Evolutionary conservation across 139 green algal species (phyloP), one percentile per base, ranked within the genome.

Genomic region (Pseudopediastrum boryanum): DNA sequence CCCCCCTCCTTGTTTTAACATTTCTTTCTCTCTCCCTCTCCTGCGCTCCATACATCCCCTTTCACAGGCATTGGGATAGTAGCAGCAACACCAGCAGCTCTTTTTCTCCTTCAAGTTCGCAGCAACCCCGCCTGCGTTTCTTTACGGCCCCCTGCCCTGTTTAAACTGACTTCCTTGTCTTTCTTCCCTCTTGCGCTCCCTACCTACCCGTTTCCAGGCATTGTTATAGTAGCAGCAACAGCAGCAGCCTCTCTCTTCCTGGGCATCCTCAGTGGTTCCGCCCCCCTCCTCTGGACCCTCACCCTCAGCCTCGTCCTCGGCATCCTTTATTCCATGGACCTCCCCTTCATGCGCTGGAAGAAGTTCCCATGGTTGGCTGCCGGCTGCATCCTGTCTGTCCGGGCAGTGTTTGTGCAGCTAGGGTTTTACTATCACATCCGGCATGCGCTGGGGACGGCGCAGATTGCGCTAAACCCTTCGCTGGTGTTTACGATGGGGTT

Each of bases 331-430:
- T 97, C 91, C 0, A 88, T 77, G 1, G 90, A 98, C 39, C 70
- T 97, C 21, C 93, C 94, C 0, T 90, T 96, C 35, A 89, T 99
- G 78, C 75, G 96, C 2, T 99, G 94, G 95, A 99, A 99, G 88
- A 82, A 89, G 2, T 92, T 88, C 19, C 95, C 96, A 1, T 58
- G 97, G 42, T 71, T 93, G 8, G 84, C 94, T 5, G 92, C 94
- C 0, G 70, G 54, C 3, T 98, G 93, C 87, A 98, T 98, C 52
- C 79, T 98, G 31, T 78, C 87, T 8, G 91, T 98, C 36, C 51
- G 84, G n/a, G 79, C 79, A 38, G 73, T 88, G 10, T 63, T 79
- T 35, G 84, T 88, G 62, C 84, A 86, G 88, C 66, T 97, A 1
- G 94, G 94, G 10, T 98, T 98, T 78, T 98, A 86, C 81, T 79